Evolutionary conservation across 495 filamentous ascomycete genomes (phyloP), one percentile per base, ranked within the genome.

Genomic region (Aspergillus saccharolyticus): DNA sequence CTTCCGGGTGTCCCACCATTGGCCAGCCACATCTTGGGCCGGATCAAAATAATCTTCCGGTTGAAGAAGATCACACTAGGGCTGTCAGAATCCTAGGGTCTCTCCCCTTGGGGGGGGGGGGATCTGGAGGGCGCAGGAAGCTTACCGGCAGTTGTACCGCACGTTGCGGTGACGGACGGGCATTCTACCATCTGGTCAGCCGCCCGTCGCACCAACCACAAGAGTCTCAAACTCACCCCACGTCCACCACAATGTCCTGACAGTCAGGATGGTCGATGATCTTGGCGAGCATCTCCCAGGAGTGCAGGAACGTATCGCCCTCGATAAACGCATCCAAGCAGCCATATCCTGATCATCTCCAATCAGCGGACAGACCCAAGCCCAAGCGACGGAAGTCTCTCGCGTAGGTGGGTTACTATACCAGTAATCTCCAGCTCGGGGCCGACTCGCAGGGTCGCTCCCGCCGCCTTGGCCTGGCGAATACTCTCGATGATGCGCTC

Each of bases 21-120:
- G 48, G 91, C 91, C 16, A 96, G 83, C 65, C 77, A 90, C 67
- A 93, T 78, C 71, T 96, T 96, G 0, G 91, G 91, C 17, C 91
- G 78, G 56, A 96, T 89, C 44, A 89, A 73, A 43, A 89, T 67
- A 24, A 92, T 86, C 71, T 84, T 83, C 22, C 80, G 74, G 61
- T 91, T 83, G 56, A 85, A 78, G 63, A 74, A 78, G 53, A 94
- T 83, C 18, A 89, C 77, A 3, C 71, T 73, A 45, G 18, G 10
- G 15, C 6, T 28, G 25, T 28, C 25, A 28, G 25, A 28, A 9
- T 17, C 4, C 10, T 12, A 33, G 3, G 4, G 25, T 9, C 3
- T 28, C 3, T 28, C 3, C 25, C 25, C 25, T 9, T 28, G 25
- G 25, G 9, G 9, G 25, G 25, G 25, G n/a, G n/a, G n/a, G n/a